Evolutionary conservation across 1,284 basidiomycete species (phyloP), one percentile per base, ranked within the genome.

Genomic region (Cystobasidium slooffiae): DNA sequence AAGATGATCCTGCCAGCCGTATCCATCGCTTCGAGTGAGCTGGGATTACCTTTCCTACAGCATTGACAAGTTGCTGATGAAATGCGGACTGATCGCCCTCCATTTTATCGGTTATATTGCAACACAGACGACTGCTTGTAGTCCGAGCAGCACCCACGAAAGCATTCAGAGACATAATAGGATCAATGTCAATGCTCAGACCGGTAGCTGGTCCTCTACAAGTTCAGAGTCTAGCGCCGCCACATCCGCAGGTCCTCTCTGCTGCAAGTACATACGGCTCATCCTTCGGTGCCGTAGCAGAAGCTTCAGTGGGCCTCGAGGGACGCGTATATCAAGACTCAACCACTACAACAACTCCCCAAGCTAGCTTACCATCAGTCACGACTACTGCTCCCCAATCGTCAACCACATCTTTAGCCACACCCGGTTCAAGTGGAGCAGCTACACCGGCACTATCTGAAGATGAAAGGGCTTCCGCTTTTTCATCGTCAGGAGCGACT

Each of bases 251-350:
- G n/a, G 22, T 41, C 7, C 51, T 37, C 22, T 43, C 39, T 41
- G 55, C 14, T 14, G 64, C 64, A 41, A 66, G 61, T 53, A 66
- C 64, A 6, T 43, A 18, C 37, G 64, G 41, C 8, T 66, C 64
- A 10, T 66, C 64, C 16, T 66, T 66, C 43, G 51, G 51, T 41
- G 64, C 64, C 53, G 64, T 66, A 10, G 64, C 64, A 53, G 64
- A 66, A 53, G 64, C 64, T n/a, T 66, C 64, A 22, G 64, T 66
- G 39, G 49, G n/a, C 5, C 31, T 31, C 31, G 31, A 31, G 5
- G 31, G 31, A 31, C 31, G 31, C 31, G 31, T 31, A 31, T 31
- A 31, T 31, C 31, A 9, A 49, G 64, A 39, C 31, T 52, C 8
- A 47, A 66, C 47, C 20, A 53, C 2, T 31, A 31, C 24, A 7